Evolutionary conservation across 208 protist genomes (phyloP), one percentile per base, ranked within the genome.

Genomic region (Acanthamoeba healyi): DNA sequence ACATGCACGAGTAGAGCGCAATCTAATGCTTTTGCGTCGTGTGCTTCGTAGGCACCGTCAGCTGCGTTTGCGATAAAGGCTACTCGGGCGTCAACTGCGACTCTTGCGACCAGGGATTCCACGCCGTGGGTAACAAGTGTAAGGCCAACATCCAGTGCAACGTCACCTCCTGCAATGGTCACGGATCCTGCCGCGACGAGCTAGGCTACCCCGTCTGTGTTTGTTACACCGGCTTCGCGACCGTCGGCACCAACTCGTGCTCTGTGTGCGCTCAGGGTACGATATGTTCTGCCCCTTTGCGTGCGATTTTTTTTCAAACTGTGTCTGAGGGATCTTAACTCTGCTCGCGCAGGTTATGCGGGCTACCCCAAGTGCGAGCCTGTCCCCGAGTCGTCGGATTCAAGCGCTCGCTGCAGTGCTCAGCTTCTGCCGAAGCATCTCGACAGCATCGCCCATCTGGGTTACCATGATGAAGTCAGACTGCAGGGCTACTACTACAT

Each of bases 401-500:
- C 42, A 38, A 22, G 29, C 49, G n/a, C 89, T 5, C 63, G 89
- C 32, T 94, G 89, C 89, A 79, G 56, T 32, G 89, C 61, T 10
- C 89, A 77, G 46, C 46, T 94, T 29, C 56, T 94, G 44, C 89
- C 89, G 15, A 40, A 24, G 9, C 34, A 54, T n/a, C 49, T 94
- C n/a, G 46, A 94, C 26, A 94, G 38, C 24, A 29, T 94, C 32
- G 67, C 89, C 36, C 46, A 84, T 46, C 72, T 94, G 36, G 89
- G 89, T 38, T 94, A 94, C 46, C 22, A 79, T 32, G 49, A 82
- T 46, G 89, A 94, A n/a, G 89, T 94, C 5, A 34, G 89, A 38
- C 46, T 94, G 65, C 61, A 94, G 67, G 89, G 89, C 26, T 56
- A 94, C 56, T 94, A 42, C 65, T 94, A 84, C 40, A 82, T 94